phyloP scores from a whole-genome alignment of 176 grass and related monocot species.

The Luzula sylvatica region DNA sequence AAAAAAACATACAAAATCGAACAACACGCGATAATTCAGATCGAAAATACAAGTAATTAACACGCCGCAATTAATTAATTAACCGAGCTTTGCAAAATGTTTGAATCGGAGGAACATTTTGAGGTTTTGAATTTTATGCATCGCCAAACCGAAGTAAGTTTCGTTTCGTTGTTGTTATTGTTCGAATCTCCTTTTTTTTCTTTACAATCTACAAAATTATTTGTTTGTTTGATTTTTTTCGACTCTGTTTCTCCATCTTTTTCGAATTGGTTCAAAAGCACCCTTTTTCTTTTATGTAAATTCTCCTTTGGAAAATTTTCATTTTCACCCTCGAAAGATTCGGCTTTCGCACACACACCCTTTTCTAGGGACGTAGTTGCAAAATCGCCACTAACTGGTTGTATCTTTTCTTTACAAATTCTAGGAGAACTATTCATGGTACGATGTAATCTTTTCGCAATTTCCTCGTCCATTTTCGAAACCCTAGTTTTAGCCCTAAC shows the following conservation, averaged over 20 bases:
- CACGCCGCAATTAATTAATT: conserved; percentile 26
- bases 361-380: conserved; percentile 8
- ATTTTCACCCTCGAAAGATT: conserved; percentile 14
- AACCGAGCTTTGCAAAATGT: conserved; percentile 44
- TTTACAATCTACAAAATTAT: conserved; percentile 23
- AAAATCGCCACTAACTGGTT: not conserved
- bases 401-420: conserved; percentile 41
- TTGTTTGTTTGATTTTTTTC: conserved; percentile 30
- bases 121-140: conserved; percentile 69
- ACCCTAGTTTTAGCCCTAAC: conserved; percentile 13
- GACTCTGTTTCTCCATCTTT: conserved; percentile 26
- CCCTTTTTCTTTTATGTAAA: conserved; percentile 39
- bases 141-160: conserved; percentile 69
- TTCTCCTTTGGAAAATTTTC: conserved; percentile 25
- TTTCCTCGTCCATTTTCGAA: conserved; percentile 39
- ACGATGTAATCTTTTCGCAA: conserved; percentile 46
- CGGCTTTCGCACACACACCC: not conserved
- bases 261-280: conserved; percentile 32
- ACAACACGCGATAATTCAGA: conserved; percentile 37
- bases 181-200: conserved; percentile 25
- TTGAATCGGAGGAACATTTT: conserved; percentile 55
- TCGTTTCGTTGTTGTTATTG: conserved; percentile 19
- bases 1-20: conserved; percentile 58
- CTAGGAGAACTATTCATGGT: conserved; percentile 51
- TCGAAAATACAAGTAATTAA: conserved; percentile 42